Evolutionary conservation across 2,329 filamentous ascomycete species (phyloP).

Genomic region (Clonostachys rhizophaga): DNA sequence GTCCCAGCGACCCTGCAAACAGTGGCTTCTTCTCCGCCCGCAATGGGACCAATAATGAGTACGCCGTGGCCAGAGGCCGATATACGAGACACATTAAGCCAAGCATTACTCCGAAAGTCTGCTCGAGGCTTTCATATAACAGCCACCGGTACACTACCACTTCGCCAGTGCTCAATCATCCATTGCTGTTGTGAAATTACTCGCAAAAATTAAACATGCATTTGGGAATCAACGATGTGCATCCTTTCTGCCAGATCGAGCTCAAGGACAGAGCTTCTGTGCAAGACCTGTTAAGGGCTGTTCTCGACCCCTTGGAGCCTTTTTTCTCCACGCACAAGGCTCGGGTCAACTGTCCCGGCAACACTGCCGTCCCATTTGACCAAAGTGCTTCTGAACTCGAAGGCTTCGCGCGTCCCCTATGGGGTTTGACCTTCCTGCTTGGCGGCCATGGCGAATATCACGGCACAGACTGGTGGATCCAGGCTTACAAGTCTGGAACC

Average conservation of each 20-base stretch:
- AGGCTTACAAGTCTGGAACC: conserved; percentile 66
- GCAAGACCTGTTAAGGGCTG: conserved; percentile 54
- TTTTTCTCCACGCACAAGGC: conserved; percentile 67
- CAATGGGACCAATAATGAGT: too few relatives aligned
- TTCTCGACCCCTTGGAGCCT: conserved; percentile 66
- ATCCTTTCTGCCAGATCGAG: conserved; percentile 49
- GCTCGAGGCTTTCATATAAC: too few relatives aligned
- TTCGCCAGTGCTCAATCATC: too few relatives aligned
- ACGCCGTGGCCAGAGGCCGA: too few relatives aligned
- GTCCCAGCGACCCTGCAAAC: too few relatives aligned
- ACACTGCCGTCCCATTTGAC: conserved; percentile 72
- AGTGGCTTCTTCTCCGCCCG: too few relatives aligned
- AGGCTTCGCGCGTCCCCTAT: conserved; percentile 69
- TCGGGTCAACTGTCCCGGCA: conserved; percentile 62
- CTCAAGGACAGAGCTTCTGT: conserved; percentile 48
- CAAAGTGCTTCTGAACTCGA: conserved; percentile 74
- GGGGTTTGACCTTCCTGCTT: conserved; percentile 68
- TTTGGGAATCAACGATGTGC: conserved; percentile 46
- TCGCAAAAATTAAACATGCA: conserved; percentile 6
- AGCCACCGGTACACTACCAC: too few relatives aligned
- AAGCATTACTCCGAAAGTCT: too few relatives aligned
- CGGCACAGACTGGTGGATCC: conserved; percentile 58
- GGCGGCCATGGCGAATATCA: conserved; percentile 63
- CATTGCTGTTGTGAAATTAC: neutral
- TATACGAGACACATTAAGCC: too few relatives aligned